These are phyloP conservation scores for Sungouiozyma intestinalis DNA, from an alignment of 805 yeast genomes.

Conservation along the genomic window DNA sequence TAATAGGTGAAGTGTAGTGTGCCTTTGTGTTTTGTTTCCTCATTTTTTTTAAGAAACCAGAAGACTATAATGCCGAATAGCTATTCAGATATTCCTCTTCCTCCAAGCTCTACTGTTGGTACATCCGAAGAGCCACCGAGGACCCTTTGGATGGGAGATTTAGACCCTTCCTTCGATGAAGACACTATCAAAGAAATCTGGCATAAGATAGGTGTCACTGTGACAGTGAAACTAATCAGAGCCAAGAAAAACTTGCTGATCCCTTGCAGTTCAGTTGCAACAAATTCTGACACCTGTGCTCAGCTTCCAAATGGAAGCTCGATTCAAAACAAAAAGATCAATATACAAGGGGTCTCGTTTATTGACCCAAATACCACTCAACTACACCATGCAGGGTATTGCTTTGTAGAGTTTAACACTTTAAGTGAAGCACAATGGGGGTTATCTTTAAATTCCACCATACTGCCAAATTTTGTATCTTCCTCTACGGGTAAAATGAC, in stretches of 20 bases:
- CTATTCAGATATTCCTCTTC: constrained; percentile 33
- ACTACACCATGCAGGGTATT: constrained; percentile 50
- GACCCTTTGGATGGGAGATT: constrained; percentile 83
- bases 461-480: constrained; percentile 41
- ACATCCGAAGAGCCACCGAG: constrained; percentile 44
- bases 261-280: constrained; percentile 22
- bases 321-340: constrained; percentile 6
- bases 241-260: constrained; percentile 31
- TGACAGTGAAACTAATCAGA: constrained; percentile 57
- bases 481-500: constrained; percentile 15
- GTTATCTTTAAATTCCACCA: constrained; percentile 51
- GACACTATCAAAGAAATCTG: constrained; percentile 48
- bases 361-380: constrained; percentile 27
- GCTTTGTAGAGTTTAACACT: constrained; percentile 64
- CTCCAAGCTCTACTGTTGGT: constrained; percentile 42
- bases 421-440: constrained; percentile 65
- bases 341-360: constrained; percentile 25
- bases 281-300: neutral
- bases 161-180: constrained; percentile 73
- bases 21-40: no score
- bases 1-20: no score
- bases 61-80: neutral
- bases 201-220: constrained; percentile 45
- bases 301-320: neutral
- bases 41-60: neutral